phyloP scores from a whole-genome alignment of 176 grass and related monocot species.

The Avena sativa region DNA sequence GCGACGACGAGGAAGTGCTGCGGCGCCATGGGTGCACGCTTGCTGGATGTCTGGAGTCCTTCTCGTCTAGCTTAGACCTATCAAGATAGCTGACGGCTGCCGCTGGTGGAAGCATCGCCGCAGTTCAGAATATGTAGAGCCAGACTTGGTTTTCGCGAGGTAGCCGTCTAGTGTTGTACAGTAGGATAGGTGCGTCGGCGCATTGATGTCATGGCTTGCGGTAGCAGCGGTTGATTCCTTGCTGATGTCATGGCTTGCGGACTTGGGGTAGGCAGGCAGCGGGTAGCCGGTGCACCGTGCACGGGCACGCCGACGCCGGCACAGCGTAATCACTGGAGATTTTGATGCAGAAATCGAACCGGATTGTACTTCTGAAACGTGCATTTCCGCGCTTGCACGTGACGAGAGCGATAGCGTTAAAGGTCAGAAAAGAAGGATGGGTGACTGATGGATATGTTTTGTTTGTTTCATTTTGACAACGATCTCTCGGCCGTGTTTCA shows the following conservation, averaged over 20 bases:
- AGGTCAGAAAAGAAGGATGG: background rate
- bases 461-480: too few relatives aligned
- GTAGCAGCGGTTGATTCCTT: background rate
- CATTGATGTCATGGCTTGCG: background rate
- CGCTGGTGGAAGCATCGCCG: too few relatives aligned
- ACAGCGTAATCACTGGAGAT: background rate
- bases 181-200: background rate
- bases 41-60: background rate
- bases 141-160: background rate
- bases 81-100: background rate
- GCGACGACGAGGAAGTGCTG: constrained; percentile 59
- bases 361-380: background rate
- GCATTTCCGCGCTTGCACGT: background rate
- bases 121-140: background rate
- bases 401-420: too few relatives aligned
- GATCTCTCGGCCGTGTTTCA: background rate
- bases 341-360: too few relatives aligned
- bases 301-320: too few relatives aligned
- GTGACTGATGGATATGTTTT: background rate
- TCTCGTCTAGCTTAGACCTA: too few relatives aligned
- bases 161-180: background rate
- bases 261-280: too few relatives aligned
- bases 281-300: too few relatives aligned
- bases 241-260: background rate
- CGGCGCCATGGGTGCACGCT: background rate